phyloP scores from a whole-genome alignment of 371 early-diverging fungal species.

The Rhizomucor miehei region DNA sequence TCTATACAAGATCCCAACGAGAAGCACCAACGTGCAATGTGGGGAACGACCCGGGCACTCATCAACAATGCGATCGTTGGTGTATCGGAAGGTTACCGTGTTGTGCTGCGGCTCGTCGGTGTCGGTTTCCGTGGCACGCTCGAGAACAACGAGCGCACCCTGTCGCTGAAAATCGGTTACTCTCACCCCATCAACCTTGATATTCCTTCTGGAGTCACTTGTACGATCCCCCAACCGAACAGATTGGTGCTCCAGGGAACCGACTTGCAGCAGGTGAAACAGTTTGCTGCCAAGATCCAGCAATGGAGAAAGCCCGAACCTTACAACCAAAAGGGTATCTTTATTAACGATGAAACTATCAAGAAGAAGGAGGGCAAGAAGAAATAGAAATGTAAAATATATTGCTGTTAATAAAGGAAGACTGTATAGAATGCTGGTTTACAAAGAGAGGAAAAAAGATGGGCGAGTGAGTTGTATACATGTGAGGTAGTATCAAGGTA shows the following conservation, averaged over 20 bases:
- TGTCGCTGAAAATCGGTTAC: constrained; percentile 87
- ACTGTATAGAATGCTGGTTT: too few species aligned
- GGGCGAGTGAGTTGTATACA: too few species aligned
- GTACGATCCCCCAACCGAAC: constrained; percentile 81
- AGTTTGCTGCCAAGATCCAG: constrained; percentile 92
- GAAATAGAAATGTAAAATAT: constrained; percentile 56
- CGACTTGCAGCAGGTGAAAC: constrained; percentile 76
- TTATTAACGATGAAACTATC: constrained; percentile 96
- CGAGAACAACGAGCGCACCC: constrained; percentile 56
- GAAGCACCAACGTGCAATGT: constrained; percentile 85
- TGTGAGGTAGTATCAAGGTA: too few species aligned
- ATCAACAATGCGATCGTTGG: constrained; percentile 86
- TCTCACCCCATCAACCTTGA: constrained; percentile 80
- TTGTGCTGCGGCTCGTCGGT: constrained; percentile 85
- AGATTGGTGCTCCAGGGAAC: constrained; percentile 79
- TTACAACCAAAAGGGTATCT: constrained; percentile 98
- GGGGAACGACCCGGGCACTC: constrained; percentile 94
- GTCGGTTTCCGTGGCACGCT: constrained; percentile 93
- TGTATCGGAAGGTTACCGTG: constrained; percentile 87
- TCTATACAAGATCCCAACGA: constrained; percentile 56
- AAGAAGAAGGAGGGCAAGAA: constrained; percentile 95
- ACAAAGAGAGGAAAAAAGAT: too few species aligned
- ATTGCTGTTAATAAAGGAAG: too few species aligned
- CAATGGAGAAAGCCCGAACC: constrained; percentile 95
- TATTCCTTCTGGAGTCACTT: constrained; percentile 81